Base-by-base conservation (phyloP, 176 grass and related monocot genomes). In the Chrysopogon serrulatus region DNA sequence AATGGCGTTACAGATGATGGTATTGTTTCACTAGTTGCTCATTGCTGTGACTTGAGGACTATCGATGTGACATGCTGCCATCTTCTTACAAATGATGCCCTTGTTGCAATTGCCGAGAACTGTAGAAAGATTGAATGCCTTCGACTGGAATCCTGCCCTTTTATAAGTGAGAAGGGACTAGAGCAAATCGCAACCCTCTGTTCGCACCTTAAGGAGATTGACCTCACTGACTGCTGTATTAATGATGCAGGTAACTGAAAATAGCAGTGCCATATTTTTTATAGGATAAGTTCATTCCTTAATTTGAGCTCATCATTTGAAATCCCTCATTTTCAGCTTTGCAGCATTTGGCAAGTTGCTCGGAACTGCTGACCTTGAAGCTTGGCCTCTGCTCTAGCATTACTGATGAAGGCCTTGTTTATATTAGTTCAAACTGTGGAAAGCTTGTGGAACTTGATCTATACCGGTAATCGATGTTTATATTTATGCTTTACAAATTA, bases 141-240 rank as follows among this genome's bases (percentile, higher is more conserved):
- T 28, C 74, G 47, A 28, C 14, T 92, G 71, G 93, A 96, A 67
- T 96, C 90, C 11, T 96, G 93, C 84, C 78, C 83, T 34, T 89
- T 90, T 72, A 81, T 95, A 84, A 88, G 65, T 56, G 93, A 90
- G 23, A 92, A 95, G 57, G 93, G 93, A n/a, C 65, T 92, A 14
- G 93, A 90, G 26, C 41, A 17, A 37, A 83, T 95, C 11, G 56
- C 75, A 30, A 41, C 71, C 36, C 48, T 35, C 70, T 95, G 90
- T 68, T 70, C 86, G 61, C 48, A 68, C 86, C 86, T 95, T 67
- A 92, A 92, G 68, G 93, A 96, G 67, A 86, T 91, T 36, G 90
- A 96, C 80, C 93, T 96, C 72, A 96, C 93, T 48, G 93, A 96
- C 67, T 96, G 88, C 43, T 27, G 68, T 83, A 75, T 96, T 34